Base-by-base conservation (phyloP, 179 eudicot species). In the Actinidia arguta region DNA sequence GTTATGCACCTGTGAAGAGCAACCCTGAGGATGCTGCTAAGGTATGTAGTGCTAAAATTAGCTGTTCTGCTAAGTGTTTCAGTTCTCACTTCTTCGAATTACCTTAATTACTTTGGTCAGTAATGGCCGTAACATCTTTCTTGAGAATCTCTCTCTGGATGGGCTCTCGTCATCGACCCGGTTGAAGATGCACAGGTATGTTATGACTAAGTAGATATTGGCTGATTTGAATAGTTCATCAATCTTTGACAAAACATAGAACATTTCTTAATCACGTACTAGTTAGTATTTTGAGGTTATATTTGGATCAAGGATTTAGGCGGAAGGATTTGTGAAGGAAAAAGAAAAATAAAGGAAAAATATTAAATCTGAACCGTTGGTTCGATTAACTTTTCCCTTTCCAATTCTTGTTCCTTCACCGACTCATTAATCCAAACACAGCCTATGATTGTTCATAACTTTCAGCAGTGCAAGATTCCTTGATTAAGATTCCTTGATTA, bases 11-110 rank as follows among this genome's bases (percentile, higher is more conserved):
- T 76, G 98, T 96, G 81, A 96, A 96, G 87, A 96, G 95, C 91
- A 95, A 96, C 52, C 98, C 98, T 56, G 98, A 96, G 82, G 99
- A 96, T 89, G 99, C 98, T 83, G 97, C 98, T 12, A 96, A 96
- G 98, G 98, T 96, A 88, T 61, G 47, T 42, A 62, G 10, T n/a
- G n/a, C n/a, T n/a, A n/a, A n/a, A n/a, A n/a, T n/a, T n/a, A n/a
- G n/a, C 74, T 75, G 24, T 54, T 44, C 4, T 46, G 48, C 20
- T 5, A 25, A 50, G 56, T 48, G 24, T 10, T 13, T 76, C 22
- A 10, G 68, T 12, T 44, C 22, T 59, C 36, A 25, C 18, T 78
- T 76, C 66, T 58, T 22, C 11, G 11, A 42, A 62, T 42, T 16
- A 39, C 52, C n/a, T 76, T 76, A 59, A n/a, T 36, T 58, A 95